Evolutionary conservation across 2,329 filamentous ascomycete species (phyloP).

Genomic region (Monosporascus sp.): DNA sequence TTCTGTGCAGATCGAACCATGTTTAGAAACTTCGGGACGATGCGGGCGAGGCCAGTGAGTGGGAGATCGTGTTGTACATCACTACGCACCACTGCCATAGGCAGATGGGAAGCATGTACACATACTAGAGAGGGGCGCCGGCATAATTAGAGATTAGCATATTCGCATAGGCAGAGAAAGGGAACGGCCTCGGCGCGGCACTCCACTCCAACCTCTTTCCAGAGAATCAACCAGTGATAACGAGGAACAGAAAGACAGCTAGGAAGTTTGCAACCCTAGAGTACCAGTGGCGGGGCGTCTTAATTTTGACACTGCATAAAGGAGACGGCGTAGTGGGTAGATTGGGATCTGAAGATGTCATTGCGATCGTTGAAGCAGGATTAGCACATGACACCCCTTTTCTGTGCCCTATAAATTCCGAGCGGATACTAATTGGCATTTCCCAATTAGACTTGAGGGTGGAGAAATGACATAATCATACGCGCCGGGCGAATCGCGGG

Average conservation of each 20-base stretch:
- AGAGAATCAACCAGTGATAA: neutral
- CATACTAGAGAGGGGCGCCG: neutral
- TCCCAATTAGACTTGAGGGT: constrained; percentile 9
- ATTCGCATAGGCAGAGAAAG: neutral
- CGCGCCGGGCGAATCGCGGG: neutral
- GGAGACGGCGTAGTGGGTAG: neutral
- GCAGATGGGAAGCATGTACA: neutral
- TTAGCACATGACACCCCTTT: neutral
- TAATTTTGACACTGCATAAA: neutral
- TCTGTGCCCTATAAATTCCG: neutral
- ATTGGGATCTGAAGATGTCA: neutral
- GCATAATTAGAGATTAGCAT: neutral
- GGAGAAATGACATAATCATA: constrained; percentile 19
- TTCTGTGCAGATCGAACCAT: neutral
- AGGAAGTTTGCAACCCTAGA: neutral
- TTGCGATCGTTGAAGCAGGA: neutral
- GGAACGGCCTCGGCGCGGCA: neutral
- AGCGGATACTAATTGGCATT: neutral
- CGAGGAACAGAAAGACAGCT: neutral
- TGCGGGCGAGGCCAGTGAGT: neutral
- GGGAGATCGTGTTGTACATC: neutral
- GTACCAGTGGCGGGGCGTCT: neutral
- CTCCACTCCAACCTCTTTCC: neutral
- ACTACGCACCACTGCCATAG: neutral
- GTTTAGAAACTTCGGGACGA: neutral